phyloP scores from a whole-genome alignment of 2,329 filamentous ascomycete genomes.

The Claviceps sp. region DNA sequence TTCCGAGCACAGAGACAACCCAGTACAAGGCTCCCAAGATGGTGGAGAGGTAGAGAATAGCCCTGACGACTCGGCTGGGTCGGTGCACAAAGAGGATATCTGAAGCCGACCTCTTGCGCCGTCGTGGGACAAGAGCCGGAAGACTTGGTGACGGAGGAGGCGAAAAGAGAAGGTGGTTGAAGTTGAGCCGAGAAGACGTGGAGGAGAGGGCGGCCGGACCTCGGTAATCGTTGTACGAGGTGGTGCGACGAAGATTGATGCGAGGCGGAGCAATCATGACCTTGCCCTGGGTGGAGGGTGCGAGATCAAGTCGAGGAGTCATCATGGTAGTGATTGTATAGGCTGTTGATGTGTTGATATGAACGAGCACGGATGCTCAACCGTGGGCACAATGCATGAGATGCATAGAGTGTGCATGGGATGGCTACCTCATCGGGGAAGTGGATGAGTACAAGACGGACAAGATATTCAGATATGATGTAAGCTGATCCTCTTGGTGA shows the following conservation, averaged over 20 bases:
- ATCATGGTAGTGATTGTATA: conserved; percentile 18
- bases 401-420: background rate
- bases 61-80: conserved; percentile 43
- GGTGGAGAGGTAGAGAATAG: conserved; percentile 39
- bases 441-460: background rate
- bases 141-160: conserved; percentile 59
- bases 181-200: conserved; percentile 49
- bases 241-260: conserved; percentile 44
- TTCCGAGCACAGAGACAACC: conserved; percentile 15
- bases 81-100: conserved; percentile 29
- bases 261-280: conserved; percentile 39
- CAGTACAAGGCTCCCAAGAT: conserved; percentile 39
- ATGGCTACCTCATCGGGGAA: background rate
- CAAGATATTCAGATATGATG: too few relatives aligned
- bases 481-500: too few relatives aligned
- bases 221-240: conserved; percentile 41
- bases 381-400: background rate
- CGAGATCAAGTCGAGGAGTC: conserved; percentile 33
- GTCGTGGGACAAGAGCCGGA: conserved; percentile 50
- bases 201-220: conserved; percentile 35
- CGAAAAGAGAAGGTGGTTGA: conserved; percentile 54
- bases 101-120: conserved; percentile 44
- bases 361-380: background rate
- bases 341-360: background rate
- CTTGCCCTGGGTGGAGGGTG: conserved; percentile 30